Evolutionary conservation across 177 flowering plant species (phyloP).

Genomic region (Tripterygium wilfordii): DNA sequence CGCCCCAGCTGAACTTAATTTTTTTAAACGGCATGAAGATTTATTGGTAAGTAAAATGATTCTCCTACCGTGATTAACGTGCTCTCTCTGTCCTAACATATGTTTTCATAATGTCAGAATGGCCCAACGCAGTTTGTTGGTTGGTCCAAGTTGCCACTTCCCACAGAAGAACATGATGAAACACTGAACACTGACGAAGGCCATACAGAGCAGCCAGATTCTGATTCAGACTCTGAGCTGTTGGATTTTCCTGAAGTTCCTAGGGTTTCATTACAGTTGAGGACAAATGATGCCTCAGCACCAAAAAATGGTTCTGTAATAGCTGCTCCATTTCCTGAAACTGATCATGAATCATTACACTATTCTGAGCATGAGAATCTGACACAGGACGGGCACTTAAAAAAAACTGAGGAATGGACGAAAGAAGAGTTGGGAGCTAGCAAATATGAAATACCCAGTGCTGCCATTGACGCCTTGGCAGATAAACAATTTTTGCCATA

Average conservation of each 20-base stretch:
- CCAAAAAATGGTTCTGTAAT: constrained; percentile 23
- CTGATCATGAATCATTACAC: constrained; percentile 17
- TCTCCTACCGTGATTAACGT: neutral
- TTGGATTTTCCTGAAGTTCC: constrained; percentile 90
- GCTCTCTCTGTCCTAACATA: constrained; percentile 7
- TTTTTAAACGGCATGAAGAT: constrained; percentile 80
- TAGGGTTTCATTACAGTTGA: constrained; percentile 34
- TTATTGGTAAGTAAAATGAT: constrained; percentile 49
- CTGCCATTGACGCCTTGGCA: constrained; percentile 18
- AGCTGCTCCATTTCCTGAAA: constrained; percentile 19
- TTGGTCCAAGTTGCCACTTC: constrained; percentile 69
- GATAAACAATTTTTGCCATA: constrained; percentile 72
- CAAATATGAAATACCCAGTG: constrained; percentile 13
- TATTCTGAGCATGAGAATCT: constrained; percentile 16
- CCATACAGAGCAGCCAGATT: constrained; percentile 33
- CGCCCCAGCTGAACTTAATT: constrained; percentile 63
- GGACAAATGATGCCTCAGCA: constrained; percentile 19
- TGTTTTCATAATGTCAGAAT: constrained; percentile 41
- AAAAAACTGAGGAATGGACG: constrained; percentile 20
- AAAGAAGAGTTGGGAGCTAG: constrained; percentile 16
- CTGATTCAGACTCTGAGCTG: constrained; percentile 47
- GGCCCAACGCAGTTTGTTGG: constrained; percentile 74
- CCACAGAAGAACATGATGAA: constrained; percentile 67
- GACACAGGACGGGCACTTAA: constrained; percentile 11
- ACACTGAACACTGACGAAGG: constrained; percentile 21